Evolutionary conservation across 176 grass and related monocot species (phyloP), one percentile per base, ranked within the genome.

Genomic region (Bromus sterilis): DNA sequence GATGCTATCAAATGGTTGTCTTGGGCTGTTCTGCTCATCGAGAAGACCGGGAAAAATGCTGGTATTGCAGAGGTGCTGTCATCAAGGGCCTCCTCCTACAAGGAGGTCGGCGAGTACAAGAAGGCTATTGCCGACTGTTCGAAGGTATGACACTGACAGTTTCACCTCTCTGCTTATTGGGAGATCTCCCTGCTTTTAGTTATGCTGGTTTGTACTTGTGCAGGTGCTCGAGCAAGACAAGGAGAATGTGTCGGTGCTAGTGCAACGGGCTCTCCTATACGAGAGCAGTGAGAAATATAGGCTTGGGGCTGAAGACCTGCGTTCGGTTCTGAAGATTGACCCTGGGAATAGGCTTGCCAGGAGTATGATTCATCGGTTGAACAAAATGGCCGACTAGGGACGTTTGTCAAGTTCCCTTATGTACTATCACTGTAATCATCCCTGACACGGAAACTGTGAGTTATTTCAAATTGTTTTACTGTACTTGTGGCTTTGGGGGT

Each of bases 51-150:
- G 32, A 90, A 93, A 62, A 53, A 57, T 74, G 73, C 73, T 78
- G 87, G 87, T 32, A 82, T 91, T 86, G 56, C 88, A 1, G 96
- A 93, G 87, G 93, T 95, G 48, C 77, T 99, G 78, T 91, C 96
- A 24, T 99, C 90, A 85, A 91, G 96, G 70, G 96, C 96, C 65
- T 99, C 96, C 11, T 99, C 93, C 46, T 99, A 99, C 62, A 99
- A 99, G 87, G 96, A 99, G 80, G 96, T 93, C 61, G 96, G 96
- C 11, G 96, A 99, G 85, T 99, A 99, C 89, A 99, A 99, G 93
- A 99, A 99, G 93, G 96, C 96, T 21, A 94, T 99, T n/a, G 93
- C 96, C 7, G 96, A 99, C 76, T 99, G 96, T 79, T 91, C 96
- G 1, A 99, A 95, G 96, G 96, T 95, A 75, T 76, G 18, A 24